A percentile compares a stretch with the other conserved stretches of the same genome.
Evolutionary conservation across 352 stramenopile genomes (phyloP).

Genomic region (Pythium brachiatum): DNA sequence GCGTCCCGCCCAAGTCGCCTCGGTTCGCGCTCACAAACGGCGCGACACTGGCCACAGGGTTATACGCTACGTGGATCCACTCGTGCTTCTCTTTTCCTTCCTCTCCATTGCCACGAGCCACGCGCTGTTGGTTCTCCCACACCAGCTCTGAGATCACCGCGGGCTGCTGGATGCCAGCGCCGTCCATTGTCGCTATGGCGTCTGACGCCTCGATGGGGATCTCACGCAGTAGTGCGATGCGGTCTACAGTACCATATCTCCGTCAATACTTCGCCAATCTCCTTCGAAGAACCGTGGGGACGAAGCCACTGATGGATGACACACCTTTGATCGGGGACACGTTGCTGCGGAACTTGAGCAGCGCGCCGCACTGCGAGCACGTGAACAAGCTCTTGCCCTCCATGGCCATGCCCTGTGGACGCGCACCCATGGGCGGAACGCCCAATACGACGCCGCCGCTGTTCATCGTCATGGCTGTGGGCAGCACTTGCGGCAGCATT

Average conservation of each 20-base stretch:
- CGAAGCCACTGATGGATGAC: too few species aligned
- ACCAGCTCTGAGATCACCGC: constrained; percentile 27
- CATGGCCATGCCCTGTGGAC: constrained; percentile 37
- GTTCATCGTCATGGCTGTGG: too few species aligned
- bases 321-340: constrained; percentile 56
- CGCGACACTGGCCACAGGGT: constrained; percentile 38
- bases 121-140: constrained; percentile 25
- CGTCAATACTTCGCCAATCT: not conserved
- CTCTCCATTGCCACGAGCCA: not conserved
- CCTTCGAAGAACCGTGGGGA: not conserved
- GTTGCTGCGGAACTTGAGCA: constrained; percentile 72
- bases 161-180: constrained; percentile 19
- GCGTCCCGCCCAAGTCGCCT: constrained; percentile 45
- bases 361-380: constrained; percentile 61
- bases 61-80: constrained; percentile 42
- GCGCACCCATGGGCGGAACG: constrained; percentile 19
- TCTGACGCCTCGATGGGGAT: constrained; percentile 28
- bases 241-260: constrained; percentile 27
- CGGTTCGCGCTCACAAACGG: constrained; percentile 67
- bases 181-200: constrained; percentile 5
- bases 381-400: constrained; percentile 79
- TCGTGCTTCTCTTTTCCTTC: not conserved
- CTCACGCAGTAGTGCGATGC: constrained; percentile 48
- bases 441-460: constrained; percentile 6
- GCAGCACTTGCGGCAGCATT: constrained; percentile 20